A percentile compares a stretch with the other conserved stretches of the same genome.
Conservation (phyloP, 257 asterid genomes). For the Orobanche coerulescens region DNA sequence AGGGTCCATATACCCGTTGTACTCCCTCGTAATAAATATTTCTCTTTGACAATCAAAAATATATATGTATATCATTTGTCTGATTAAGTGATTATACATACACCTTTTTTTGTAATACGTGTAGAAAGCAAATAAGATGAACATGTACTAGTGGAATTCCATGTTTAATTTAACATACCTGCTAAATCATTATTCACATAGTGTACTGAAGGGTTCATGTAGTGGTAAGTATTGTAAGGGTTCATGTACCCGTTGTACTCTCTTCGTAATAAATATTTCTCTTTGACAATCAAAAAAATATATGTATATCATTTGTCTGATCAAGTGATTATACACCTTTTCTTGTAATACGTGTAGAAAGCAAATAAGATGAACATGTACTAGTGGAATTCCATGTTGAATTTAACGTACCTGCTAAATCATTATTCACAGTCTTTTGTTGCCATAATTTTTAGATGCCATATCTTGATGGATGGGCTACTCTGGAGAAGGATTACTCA, state of each 20-base stretch:
- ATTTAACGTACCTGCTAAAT: background rate
- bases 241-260: too few species aligned
- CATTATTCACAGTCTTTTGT: background rate
- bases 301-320: background rate
- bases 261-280: too few species aligned
- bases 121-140: background rate
- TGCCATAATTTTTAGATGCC: slow-evolving; percentile 34
- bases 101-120: background rate
- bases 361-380: background rate
- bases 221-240: too few species aligned
- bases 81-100: too few species aligned
- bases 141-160: background rate
- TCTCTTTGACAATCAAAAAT: too few species aligned
- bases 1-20: too few species aligned
- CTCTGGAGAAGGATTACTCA: slow-evolving; percentile 43
- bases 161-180: background rate
- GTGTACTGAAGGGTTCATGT: too few species aligned
- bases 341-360: background rate
- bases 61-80: background rate
- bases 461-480: slow-evolving; percentile 57
- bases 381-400: background rate
- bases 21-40: too few species aligned
- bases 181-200: background rate
- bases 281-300: too few species aligned
- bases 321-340: background rate